Conservation (phyloP, 169 alveolate species). For the Eimeria tenella region DNA sequence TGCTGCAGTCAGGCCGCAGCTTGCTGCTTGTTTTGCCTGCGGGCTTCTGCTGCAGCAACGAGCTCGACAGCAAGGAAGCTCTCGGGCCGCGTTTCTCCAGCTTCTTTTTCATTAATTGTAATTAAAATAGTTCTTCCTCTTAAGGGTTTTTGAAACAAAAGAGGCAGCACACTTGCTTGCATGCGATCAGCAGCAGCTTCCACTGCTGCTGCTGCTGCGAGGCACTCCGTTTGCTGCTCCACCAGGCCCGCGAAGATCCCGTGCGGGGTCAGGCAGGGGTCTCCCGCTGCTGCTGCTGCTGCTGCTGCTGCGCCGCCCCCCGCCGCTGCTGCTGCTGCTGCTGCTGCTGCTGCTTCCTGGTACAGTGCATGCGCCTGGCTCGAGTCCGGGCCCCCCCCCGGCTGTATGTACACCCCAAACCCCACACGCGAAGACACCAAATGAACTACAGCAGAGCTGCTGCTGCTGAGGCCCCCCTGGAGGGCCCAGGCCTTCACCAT, state of each 20-base stretch:
- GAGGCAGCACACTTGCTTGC: not conserved
- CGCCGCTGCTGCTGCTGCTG: not conserved
- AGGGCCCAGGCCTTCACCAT: slow-evolving; percentile 3
- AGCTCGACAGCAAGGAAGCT: slow-evolving; percentile 20
- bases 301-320: no score
- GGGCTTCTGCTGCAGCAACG: not conserved
- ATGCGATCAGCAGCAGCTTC: not conserved
- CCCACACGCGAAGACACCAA: not conserved
- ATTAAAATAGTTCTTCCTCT: not conserved
- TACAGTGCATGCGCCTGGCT: not conserved
- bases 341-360: slow-evolving; percentile 12
- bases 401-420: slow-evolving; percentile 24
- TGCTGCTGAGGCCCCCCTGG: not conserved
- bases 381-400: not conserved
- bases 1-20: not conserved
- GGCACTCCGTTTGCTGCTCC: not conserved
- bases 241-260: not conserved
- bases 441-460: slow-evolving; percentile 3
- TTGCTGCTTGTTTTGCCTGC: slow-evolving; percentile 1
- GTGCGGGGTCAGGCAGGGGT: not conserved
- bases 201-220: not conserved
- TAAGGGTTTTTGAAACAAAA: not conserved
- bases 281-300: not conserved
- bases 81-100: not conserved
- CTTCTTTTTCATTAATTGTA: not conserved